Evolutionary conservation across 2,329 filamentous ascomycete species (phyloP).

Genomic region (Trichoderma sp.): DNA sequence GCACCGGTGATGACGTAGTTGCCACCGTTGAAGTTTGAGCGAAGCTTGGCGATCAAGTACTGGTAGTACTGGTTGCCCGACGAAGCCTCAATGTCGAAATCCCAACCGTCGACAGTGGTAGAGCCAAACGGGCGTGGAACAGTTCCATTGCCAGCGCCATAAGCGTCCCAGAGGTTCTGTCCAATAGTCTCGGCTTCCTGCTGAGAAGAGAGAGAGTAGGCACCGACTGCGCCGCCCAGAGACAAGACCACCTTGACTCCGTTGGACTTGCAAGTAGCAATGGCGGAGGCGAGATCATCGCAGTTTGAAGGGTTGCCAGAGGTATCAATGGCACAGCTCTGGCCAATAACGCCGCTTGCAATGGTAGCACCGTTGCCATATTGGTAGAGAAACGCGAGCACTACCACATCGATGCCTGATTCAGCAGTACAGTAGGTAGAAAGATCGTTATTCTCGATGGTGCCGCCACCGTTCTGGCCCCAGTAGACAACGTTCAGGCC

Average conservation of each 20-base stretch:
- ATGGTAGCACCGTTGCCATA: conserved; percentile 42
- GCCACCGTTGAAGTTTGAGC: conserved; percentile 29
- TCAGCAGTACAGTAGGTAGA: conserved; percentile 41
- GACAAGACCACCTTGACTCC: conserved; percentile 31
- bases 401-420: conserved; percentile 46
- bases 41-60: conserved; percentile 29
- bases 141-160: conserved; percentile 20
- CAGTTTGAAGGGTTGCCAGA: conserved; percentile 36
- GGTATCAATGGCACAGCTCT: conserved; percentile 41
- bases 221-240: conserved; percentile 27
- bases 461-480: conserved; percentile 33
- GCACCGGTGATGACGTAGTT: conserved; percentile 49
- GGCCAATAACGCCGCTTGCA: conserved; percentile 44
- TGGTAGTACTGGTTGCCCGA: conserved; percentile 29
- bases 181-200: conserved; percentile 30
- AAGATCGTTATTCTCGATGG: conserved; percentile 42
- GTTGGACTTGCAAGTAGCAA: conserved; percentile 30
- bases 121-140: conserved; percentile 29
- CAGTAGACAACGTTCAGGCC: conserved; percentile 40
- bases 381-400: conserved; percentile 46
- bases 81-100: conserved; percentile 31
- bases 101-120: conserved; percentile 29
- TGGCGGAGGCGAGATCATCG: conserved; percentile 27
- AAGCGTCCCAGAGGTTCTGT: conserved; percentile 32
- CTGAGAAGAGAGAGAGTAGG: conserved; percentile 29